Evolutionary conservation across 345 rosid genomes (phyloP).

Genomic region (Jatropha curcas): DNA sequence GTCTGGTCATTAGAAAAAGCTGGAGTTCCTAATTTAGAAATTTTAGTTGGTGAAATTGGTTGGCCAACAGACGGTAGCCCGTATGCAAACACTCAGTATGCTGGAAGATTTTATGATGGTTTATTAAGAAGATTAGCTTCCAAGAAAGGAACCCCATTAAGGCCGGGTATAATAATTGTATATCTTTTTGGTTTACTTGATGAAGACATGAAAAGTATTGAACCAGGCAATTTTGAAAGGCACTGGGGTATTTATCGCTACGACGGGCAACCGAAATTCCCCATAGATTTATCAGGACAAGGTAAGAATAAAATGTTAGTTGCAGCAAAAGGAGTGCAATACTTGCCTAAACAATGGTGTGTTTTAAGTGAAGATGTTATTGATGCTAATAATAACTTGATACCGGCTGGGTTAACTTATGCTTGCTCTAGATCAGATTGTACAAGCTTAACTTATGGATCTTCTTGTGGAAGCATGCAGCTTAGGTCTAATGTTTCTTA

Average conservation of each 20-base stretch:
- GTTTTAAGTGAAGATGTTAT: slow-evolving; percentile 31
- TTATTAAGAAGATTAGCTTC: slow-evolving; percentile 53
- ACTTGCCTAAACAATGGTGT: slow-evolving; percentile 67
- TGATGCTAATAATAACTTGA: background rate
- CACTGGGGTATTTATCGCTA: slow-evolving; percentile 88
- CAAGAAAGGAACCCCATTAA: slow-evolving; percentile 62
- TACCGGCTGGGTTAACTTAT: slow-evolving; percentile 30
- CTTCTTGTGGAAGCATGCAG: slow-evolving; percentile 45
- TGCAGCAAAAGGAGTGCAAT: slow-evolving; percentile 62
- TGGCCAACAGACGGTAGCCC: slow-evolving; percentile 84
- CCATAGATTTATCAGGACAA: slow-evolving; percentile 61
- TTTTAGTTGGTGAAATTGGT: slow-evolving; percentile 87
- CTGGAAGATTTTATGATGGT: slow-evolving; percentile 68
- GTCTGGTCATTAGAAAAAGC: slow-evolving; percentile 56
- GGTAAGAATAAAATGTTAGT: slow-evolving; percentile 49
- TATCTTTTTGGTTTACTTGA: slow-evolving; percentile 71
- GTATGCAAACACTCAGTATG: slow-evolving; percentile 35
- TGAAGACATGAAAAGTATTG: slow-evolving; percentile 71
- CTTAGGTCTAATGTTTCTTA: slow-evolving; percentile 45
- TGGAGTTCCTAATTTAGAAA: slow-evolving; percentile 44
- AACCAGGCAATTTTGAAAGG: slow-evolving; percentile 77
- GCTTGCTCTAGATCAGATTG: slow-evolving; percentile 73
- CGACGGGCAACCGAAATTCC: slow-evolving; percentile 74
- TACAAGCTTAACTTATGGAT: slow-evolving; percentile 37
- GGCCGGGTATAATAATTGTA: slow-evolving; percentile 52